Percentiles rank a stretch among this genome's conserved stretches.
Conservation (phyloP, 2,329 filamentous ascomycete genomes). For the Stylonectria norvegica region DNA sequence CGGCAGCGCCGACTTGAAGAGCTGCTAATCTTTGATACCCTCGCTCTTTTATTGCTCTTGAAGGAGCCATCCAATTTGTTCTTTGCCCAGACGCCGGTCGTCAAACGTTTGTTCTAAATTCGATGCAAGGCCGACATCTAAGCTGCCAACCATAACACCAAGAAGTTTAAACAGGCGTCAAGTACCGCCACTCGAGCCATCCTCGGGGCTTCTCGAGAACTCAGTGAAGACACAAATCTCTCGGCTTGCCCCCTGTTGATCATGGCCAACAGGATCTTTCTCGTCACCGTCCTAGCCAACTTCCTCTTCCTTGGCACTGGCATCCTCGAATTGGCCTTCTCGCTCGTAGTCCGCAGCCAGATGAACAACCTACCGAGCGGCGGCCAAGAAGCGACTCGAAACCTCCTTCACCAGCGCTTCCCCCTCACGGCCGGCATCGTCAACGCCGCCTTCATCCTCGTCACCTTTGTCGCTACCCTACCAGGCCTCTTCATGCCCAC, state of each 20-base stretch:
- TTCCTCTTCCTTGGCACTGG: conserved; percentile 52
- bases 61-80: conserved; percentile 17
- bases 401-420: conserved; percentile 52
- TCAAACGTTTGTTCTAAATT: conserved; percentile 16
- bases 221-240: background rate
- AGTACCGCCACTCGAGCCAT: too few relatives aligned
- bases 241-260: conserved; percentile 12
- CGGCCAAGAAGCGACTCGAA: conserved; percentile 48
- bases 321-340: conserved; percentile 53
- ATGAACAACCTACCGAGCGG: conserved; percentile 41
- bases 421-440: conserved; percentile 64
- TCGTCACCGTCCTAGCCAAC: conserved; percentile 47
- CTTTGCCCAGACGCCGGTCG: conserved; percentile 23
- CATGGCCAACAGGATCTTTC: conserved; percentile 56
- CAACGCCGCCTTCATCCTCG: conserved; percentile 69
- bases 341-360: conserved; percentile 48
- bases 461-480: conserved; percentile 65
- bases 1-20: too few relatives aligned
- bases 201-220: too few relatives aligned
- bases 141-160: too few relatives aligned
- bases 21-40: too few relatives aligned
- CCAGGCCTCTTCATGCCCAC: conserved; percentile 67
- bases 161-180: background rate
- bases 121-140: too few relatives aligned
- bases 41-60: conserved; percentile 17